Conservation (phyloP, 208 protist genomes). For the Spironucleus salmonicida region DNA sequence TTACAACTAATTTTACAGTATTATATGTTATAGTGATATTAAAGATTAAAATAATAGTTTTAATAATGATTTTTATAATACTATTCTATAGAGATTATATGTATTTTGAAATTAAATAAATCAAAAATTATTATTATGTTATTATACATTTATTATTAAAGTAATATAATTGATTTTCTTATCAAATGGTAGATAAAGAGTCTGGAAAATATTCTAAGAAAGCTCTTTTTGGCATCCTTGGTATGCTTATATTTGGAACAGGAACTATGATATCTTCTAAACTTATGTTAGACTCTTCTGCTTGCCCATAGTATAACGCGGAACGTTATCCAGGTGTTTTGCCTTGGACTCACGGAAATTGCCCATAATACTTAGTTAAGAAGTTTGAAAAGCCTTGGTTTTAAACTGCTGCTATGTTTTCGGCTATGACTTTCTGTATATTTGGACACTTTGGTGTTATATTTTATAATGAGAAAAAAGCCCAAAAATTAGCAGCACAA, state of each 20-base stretch:
- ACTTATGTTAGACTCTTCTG: conserved; percentile 31
- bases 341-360: conserved; percentile 7
- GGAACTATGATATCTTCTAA: conserved; percentile 36
- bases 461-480: background rate
- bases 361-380: background rate
- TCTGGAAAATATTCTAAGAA: conserved; percentile 25
- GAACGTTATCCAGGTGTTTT: background rate
- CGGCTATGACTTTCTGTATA: conserved; percentile 30
- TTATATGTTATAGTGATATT: no score
- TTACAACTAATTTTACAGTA: no score
- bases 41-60: no score
- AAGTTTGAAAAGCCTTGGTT: conserved; percentile 39
- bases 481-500: background rate
- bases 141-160: no score
- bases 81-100: no score
- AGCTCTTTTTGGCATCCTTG: conserved; percentile 30
- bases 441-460: background rate
- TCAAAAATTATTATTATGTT: no score
- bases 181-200: background rate
- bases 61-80: no score
- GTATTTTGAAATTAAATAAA: no score
- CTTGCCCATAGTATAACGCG: background rate
- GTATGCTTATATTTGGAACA: conserved; percentile 37
- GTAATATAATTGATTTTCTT: no score
- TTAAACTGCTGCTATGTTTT: conserved; percentile 34